Evolutionary conservation across 164 flowering plant genomes (phyloP), one percentile per base, ranked within the genome.

Genomic region (Vitis labrusca): DNA sequence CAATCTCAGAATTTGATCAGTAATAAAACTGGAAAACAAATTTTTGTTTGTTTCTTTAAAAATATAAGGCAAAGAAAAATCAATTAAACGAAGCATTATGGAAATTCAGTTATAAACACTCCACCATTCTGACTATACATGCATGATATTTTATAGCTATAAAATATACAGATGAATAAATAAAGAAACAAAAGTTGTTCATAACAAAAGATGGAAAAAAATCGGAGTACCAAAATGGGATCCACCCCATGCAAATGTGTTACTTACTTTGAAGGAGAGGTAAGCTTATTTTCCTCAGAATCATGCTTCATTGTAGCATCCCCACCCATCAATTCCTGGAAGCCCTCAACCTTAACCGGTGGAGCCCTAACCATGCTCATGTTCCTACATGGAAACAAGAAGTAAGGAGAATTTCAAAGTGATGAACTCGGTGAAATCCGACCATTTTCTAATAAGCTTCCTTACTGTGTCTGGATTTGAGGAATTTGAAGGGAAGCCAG

Each of bases 281-380:
- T 81, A 30, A 94, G 73, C 79, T 84, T 91, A 74, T 83, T 82
- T 72, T 91, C 97, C 44, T 93, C 99, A 0, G 89, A 75, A 52
- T 95, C 98, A 76, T 90, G 97, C 76, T 95, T 95, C 50, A 74
- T 57, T 63, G 93, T 58, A 51, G 92, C 49, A 84, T 93, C 98
- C 50, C 99, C 97, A 71, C 98, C 98, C 98, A 96, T 91, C 76
- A 96, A 77, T 71, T 96, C 97, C 82, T 89, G 95, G 75, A 96
- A 96, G 5, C 98, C 99, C 75, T 93, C 99, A 29, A 95, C 99
- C 76, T 96, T 96, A 69, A 96, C 97, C 1, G 98, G 97, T 10
- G 86, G 98, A 67, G 98, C 89, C 83, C 99, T 88, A 29, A 75
- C 85, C 64, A 80, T 72, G 44, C 86, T 81, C 75, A 77, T 63